Conservation (phyloP, 2,329 filamentous ascomycete species). For the Apiospora koreana region DNA sequence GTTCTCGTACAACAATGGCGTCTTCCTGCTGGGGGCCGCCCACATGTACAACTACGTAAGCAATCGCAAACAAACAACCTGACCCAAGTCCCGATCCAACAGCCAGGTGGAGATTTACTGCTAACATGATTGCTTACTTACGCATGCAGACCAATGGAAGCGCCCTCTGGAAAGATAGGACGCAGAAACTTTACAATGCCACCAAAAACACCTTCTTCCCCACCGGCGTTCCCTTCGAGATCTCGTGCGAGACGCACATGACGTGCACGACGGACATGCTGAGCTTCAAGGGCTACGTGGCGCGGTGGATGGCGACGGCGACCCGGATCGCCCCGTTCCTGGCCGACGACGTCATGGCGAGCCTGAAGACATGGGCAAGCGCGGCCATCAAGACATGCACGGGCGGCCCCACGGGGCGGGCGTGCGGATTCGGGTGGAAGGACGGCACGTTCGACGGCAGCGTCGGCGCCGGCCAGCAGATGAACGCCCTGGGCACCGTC, state of each 20-base stretch:
- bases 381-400: slow-evolving; percentile 41
- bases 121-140: not conserved
- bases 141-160: slow-evolving; percentile 36
- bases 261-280: slow-evolving; percentile 59
- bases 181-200: slow-evolving; percentile 47
- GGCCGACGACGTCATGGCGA: slow-evolving; percentile 33
- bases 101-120: no score
- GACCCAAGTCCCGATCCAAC: no score
- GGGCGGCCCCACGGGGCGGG: slow-evolving; percentile 35
- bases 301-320: slow-evolving; percentile 50
- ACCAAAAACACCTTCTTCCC: slow-evolving; percentile 52
- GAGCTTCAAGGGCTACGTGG: slow-evolving; percentile 60
- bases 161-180: slow-evolving; percentile 46
- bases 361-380: slow-evolving; percentile 39
- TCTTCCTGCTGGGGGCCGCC: slow-evolving; percentile 46
- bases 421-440: slow-evolving; percentile 53
- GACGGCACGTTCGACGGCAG: slow-evolving; percentile 50
- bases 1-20: slow-evolving; percentile 56
- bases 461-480: slow-evolving; percentile 60
- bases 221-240: slow-evolving; percentile 52
- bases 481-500: slow-evolving; percentile 59
- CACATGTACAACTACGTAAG: slow-evolving; percentile 46
- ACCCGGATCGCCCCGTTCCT: slow-evolving; percentile 43
- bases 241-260: slow-evolving; percentile 50
- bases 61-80: not conserved